Evolutionary conservation across 2,329 filamentous ascomycete species (phyloP), one percentile per base, ranked within the genome.

Genomic region (Colletotrichum tanaceti): DNA sequence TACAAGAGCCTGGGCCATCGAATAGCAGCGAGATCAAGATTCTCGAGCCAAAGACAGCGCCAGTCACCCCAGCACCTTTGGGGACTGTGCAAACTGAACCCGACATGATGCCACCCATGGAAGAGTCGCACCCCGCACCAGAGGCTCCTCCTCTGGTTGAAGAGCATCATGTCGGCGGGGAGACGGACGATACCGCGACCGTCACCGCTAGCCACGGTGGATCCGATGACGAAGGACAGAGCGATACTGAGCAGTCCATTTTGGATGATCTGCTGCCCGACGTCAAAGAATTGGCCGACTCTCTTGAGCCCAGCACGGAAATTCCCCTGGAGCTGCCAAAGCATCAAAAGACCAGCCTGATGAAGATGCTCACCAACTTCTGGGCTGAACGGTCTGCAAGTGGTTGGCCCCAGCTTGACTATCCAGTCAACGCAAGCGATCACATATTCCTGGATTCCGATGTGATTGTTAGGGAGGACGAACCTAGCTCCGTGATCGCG

Each of bases 331-430:
- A 97, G 73, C 85, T 99, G 14, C 93, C 94, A 1, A 97, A 93
- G 75, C 93, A 98, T 75, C 93, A 98, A 76, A 96, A 95, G 78
- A 94, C 90, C 65, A 98, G 94, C 53, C 83, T 98, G 72, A 91
- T 99, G 88, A 97, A 97, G 77, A 94, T 98, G 83, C 85, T 99
- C 53, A 96, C 94, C 18, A 98, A 95, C 75, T 99, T 99, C 79
- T 99, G 96, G 96, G 97, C 96, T 2, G 97, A 99, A 79, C 89
- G 96, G 61, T 98, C 96, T 55, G 93, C 97, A 28, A 98, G 94
- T 78, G 94, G 95, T 44, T 99, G 96, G 96, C 87, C 91, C 6
- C 89, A 91, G 24, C 86, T 99, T 22, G 96, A 99, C 63, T 99
- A 99, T 75, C 97, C 97, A 3, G 87, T 98, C 71, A 92, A 89